Evolutionary conservation across 2,329 filamentous ascomycete species (phyloP), one percentile per base, ranked within the genome.

Genomic region (Fragosphaeria purpurea): DNA sequence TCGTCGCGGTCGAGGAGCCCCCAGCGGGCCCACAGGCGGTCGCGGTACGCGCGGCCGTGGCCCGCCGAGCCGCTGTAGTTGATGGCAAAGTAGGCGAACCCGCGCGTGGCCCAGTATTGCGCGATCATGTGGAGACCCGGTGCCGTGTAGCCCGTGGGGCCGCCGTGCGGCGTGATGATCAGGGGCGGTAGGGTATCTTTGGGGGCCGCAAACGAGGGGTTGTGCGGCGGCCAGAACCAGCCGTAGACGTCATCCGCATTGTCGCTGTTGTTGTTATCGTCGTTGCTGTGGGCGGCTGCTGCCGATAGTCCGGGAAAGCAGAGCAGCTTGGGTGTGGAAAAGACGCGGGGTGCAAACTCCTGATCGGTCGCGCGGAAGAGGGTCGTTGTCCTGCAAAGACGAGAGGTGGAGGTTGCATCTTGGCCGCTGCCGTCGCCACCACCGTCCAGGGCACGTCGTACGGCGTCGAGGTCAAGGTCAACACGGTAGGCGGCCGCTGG

Each of bases 41-140:
- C 67, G 0, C 75, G 69, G 54, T 78, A 80, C 6, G 65, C 63
- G 4, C 70, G 66, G 1, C 76, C 75, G 57, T 76, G 73, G 2
- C 71, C 74, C 0, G 68, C 72, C 1, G 73, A 77, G 4, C 76
- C 76, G 3, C 67, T 69, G 57, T 78, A 76, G 59, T 79, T 79
- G 37, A 79, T 62, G 3, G 66, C 63, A 10, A 73, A 66, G 46
- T 70, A 70, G 1, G 74, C 75, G 50, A 73, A 80, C 4, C 76
- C 76, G 10, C 77, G 65, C 4, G 74, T 72, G 0, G 75, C 78
- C 56, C 71, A 77, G 57, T 74, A 78, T 57, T 80, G 76, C 4
- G 65, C 66, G 22, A 63, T 60, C 6, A 76, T 60, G 10, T 65
- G 61, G 0, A 80, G 63, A 0, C 73, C 73, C 0, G 70, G 67